Evolutionary conservation across 805 yeast genomes (phyloP).

Genomic region (Lachancea cidri): DNA sequence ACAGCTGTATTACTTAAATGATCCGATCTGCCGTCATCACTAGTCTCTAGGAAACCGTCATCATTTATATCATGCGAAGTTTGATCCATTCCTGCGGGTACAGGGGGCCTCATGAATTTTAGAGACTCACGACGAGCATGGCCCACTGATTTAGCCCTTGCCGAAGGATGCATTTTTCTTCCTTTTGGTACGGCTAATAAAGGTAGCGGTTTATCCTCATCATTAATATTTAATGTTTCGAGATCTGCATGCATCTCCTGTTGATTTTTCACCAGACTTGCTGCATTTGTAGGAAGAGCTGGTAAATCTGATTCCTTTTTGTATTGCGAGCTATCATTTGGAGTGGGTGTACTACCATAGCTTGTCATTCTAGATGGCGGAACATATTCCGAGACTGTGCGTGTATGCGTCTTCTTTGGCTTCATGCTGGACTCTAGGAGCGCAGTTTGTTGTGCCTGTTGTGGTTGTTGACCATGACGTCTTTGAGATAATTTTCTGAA

Average conservation of each 20-base stretch:
- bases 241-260: slow-evolving; percentile 20
- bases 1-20: slow-evolving; percentile 30
- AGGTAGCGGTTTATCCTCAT: slow-evolving; percentile 23
- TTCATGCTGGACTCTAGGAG: slow-evolving; percentile 11
- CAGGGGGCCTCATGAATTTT: slow-evolving; percentile 34
- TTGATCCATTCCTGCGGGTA: slow-evolving; percentile 31
- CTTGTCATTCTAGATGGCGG: slow-evolving; percentile 26
- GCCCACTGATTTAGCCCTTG: slow-evolving; percentile 75
- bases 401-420: slow-evolving; percentile 25
- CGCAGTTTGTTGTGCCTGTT: slow-evolving; percentile 4
- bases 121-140: slow-evolving; percentile 64
- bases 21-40: slow-evolving; percentile 55
- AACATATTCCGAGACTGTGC: slow-evolving; percentile 38
- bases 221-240: slow-evolving; percentile 15
- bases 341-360: slow-evolving; percentile 17
- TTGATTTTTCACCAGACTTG: slow-evolving; percentile 29
- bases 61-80: slow-evolving; percentile 31
- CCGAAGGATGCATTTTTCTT: slow-evolving; percentile 63
- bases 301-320: slow-evolving; percentile 28
- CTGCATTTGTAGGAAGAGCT: slow-evolving; percentile 34
- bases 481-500: slow-evolving; percentile 34
- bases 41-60: slow-evolving; percentile 37
- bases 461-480: slow-evolving; percentile 19
- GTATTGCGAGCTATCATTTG: slow-evolving; percentile 8
- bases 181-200: slow-evolving; percentile 23